Evolutionary conservation across 2,329 filamentous ascomycete species (phyloP), one percentile per base, ranked within the genome.

Genomic region (Xylariales sp.): DNA sequence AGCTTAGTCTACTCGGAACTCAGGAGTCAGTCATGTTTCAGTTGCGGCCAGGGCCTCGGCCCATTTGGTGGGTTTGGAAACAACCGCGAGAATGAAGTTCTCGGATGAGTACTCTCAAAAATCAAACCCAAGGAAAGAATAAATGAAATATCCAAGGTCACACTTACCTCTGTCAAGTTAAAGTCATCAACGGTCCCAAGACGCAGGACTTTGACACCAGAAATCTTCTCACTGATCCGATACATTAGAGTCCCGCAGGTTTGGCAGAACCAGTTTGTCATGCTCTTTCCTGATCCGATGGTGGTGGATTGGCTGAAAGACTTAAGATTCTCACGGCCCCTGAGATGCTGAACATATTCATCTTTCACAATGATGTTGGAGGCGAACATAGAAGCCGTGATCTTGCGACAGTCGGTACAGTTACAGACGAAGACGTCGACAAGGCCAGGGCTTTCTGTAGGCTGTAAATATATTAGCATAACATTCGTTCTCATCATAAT

Each of bases 101-200:
- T 48, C 32, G 3, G 5, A 16, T 18, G 14, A 46, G 8, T 3
- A 7, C 8, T 39, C n/a, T n/a, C 4, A 14, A 5, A 39, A n/a
- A 16, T 16, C 28, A 3, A 54, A 46, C 36, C 34, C 41, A 41
- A 14, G 8, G 16, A 30, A 18, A 39, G 34, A 48, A 32, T 5
- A 28, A 5, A 32, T 45, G 10, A 48, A n/a, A 62, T 18, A n/a
- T 7, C 16, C 12, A 8, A 16, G n/a, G 23, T 1, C 30, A 14
- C 46, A 8, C 58, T 65, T 68, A 68, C 66, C 52, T 90, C 87
- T 41, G 85, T 82, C 58, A 91, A 73, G 57, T 74, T 76, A 59
- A 88, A 88, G 77, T 91, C 88, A 74, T 91, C 89, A 1, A 91
- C 83, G 0, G 86, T 89, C 0, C 89, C 89, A 57, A 89, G 83